These are phyloP conservation scores for Dalechampia spathulata DNA, from an alignment of 441 rosid species.

Conservation along the genomic window DNA sequence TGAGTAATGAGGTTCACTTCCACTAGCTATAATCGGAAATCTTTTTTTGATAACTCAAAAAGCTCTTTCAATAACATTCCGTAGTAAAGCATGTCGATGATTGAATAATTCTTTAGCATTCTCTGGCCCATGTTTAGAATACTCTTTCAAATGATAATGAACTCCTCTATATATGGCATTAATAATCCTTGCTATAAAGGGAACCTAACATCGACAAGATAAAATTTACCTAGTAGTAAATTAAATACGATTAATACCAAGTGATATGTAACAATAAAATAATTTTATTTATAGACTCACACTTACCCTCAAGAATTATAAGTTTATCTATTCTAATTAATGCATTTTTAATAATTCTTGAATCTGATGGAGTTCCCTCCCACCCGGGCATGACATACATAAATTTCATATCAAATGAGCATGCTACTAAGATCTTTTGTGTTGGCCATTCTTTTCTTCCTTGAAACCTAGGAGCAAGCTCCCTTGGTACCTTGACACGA, in stretches of 20 bases:
- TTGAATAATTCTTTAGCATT: background rate
- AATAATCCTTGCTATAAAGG: background rate
- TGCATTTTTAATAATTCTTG: slow-evolving; percentile 7
- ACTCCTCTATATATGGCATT: slow-evolving; percentile 1
- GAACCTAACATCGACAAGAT: slow-evolving; percentile 1
- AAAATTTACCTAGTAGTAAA: background rate
- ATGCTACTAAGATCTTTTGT: background rate
- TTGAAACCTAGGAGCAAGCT: background rate
- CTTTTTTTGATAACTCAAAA: slow-evolving; percentile 11
- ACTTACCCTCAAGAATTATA: background rate
- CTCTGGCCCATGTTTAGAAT: background rate
- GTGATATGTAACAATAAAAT: background rate
- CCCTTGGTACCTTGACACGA: background rate
- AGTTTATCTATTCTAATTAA: background rate
- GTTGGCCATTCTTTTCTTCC: background rate
- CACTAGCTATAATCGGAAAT: background rate
- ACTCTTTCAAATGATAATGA: slow-evolving; percentile 7
- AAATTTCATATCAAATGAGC: background rate
- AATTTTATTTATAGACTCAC: background rate
- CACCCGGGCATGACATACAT: background rate
- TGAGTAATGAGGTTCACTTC: background rate
- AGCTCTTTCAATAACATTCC: slow-evolving; percentile 1
- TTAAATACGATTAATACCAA: background rate
- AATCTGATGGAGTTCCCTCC: background rate
- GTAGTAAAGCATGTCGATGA: background rate